These are phyloP conservation scores for Phalaenopsis hybrid DNA, from an alignment of 116 monocot genomes.

Conservation along the genomic window DNA sequence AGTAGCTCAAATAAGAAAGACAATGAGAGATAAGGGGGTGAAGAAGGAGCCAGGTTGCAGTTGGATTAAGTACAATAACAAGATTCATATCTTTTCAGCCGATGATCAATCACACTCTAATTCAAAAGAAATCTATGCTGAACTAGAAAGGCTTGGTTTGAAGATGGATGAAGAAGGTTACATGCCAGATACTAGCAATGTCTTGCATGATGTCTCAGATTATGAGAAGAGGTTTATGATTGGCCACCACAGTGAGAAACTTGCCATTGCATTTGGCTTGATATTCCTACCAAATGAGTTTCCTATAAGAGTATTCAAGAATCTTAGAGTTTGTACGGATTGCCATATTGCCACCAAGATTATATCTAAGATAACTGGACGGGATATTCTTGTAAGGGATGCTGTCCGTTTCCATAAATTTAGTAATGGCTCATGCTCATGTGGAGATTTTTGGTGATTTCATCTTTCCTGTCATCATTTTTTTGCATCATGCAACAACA, in stretches of 20 bases:
- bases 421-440: conserved; percentile 50
- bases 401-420: conserved; percentile 64
- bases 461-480: not conserved
- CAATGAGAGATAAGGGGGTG: conserved; percentile 52
- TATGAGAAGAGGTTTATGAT: conserved; percentile 53
- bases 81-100: conserved; percentile 60
- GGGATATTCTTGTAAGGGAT: conserved; percentile 78
- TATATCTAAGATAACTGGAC: conserved; percentile 54
- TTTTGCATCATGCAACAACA: not conserved
- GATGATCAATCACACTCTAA: conserved; percentile 60
- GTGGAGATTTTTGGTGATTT: conserved; percentile 66
- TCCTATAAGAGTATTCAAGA: conserved; percentile 62
- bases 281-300: conserved; percentile 45
- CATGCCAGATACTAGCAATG: conserved; percentile 39
- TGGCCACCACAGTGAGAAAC: conserved; percentile 67
- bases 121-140: conserved; percentile 48
- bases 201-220: conserved; percentile 53
- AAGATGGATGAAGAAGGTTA: conserved; percentile 56
- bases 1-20: conserved; percentile 41
- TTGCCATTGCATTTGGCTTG: conserved; percentile 74
- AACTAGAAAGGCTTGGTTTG: conserved; percentile 27
- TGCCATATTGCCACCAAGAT: conserved; percentile 64
- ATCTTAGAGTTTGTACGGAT: conserved; percentile 66
- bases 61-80: conserved; percentile 74
- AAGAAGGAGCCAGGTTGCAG: conserved; percentile 78